These are phyloP conservation scores for Andalucia godoyi DNA, from an alignment of 78 protist species.

Conservation along the genomic window DNA sequence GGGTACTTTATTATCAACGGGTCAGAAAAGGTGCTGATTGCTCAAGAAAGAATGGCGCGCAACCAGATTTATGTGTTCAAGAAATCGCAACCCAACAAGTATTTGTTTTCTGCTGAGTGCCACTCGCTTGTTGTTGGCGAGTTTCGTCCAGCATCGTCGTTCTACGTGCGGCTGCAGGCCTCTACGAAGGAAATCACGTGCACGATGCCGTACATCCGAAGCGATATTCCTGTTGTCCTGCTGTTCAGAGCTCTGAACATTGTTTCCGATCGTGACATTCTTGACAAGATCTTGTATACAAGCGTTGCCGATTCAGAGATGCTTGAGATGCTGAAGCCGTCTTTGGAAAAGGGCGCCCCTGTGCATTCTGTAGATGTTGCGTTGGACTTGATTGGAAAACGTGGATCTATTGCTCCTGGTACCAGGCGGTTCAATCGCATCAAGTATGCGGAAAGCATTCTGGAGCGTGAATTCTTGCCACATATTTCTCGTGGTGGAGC, in stretches of 20 bases:
- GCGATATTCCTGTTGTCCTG: constrained; percentile 79
- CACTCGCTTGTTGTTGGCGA: constrained; percentile 59
- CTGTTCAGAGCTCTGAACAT: constrained; percentile 91
- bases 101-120: constrained; percentile 77
- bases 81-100: constrained; percentile 15
- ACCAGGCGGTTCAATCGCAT: constrained; percentile 22
- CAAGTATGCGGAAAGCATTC: constrained; percentile 54
- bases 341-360: constrained; percentile 78
- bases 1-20: constrained; percentile 99
- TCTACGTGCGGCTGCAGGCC: not conserved
- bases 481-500: constrained; percentile 86
- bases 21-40: constrained; percentile 92
- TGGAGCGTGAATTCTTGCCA: constrained; percentile 82
- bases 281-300: constrained; percentile 83
- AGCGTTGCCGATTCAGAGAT: constrained; percentile 66
- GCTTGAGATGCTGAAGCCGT: constrained; percentile 80
- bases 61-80: constrained; percentile 89
- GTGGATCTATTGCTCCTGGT: constrained; percentile 10
- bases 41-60: constrained; percentile 91
- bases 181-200: not conserved
- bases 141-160: constrained; percentile 11
- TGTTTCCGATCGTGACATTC: constrained; percentile 83
- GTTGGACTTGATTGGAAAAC: constrained; percentile 84
- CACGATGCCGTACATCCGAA: constrained; percentile 63
- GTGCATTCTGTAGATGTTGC: constrained; percentile 72